Percentiles rank a stretch among this genome's conserved stretches.
Evolutionary conservation across 306 rosid species (phyloP).

Genomic region (Glycine tomentella): DNA sequence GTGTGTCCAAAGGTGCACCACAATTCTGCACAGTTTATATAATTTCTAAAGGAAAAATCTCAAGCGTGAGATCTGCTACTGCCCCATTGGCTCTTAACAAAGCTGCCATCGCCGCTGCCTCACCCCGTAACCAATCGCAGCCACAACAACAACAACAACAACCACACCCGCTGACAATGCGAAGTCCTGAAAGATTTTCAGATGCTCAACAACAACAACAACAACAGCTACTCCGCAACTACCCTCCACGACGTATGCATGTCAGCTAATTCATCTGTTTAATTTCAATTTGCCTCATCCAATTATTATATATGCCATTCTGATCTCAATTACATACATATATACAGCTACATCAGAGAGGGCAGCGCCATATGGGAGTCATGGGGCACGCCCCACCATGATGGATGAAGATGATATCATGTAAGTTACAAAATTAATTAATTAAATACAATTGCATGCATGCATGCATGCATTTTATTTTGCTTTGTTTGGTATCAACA

Average conservation of each 20-base stretch:
- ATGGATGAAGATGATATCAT: slow-evolving; percentile 57
- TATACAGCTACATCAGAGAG: neutral
- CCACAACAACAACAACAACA: neutral
- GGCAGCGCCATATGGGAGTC: neutral
- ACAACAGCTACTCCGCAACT: neutral
- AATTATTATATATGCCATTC: too few species aligned
- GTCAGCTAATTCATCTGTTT: too few species aligned
- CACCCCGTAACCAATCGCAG: neutral
- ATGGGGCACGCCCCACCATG: neutral
- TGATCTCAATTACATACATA: too few species aligned
- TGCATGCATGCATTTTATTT: too few species aligned
- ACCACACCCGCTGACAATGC: neutral
- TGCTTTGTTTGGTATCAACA: too few species aligned
- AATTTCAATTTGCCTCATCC: too few species aligned
- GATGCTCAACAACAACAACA: too few species aligned
- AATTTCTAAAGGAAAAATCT: slow-evolving; percentile 72
- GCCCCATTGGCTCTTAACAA: slow-evolving; percentile 44
- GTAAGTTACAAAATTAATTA: slow-evolving; percentile 46
- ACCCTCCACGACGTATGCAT: slow-evolving; percentile 50
- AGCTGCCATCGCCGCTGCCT: too few species aligned
- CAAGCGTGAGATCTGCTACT: slow-evolving; percentile 60
- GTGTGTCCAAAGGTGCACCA: slow-evolving; percentile 69
- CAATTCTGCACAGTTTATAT: slow-evolving; percentile 73
- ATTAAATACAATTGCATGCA: too few species aligned
- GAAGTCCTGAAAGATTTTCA: slow-evolving; percentile 20